These are phyloP conservation scores for Verticillium albo-atrum DNA, from an alignment of 2,329 filamentous ascomycete genomes.

Conservation along the genomic window DNA sequence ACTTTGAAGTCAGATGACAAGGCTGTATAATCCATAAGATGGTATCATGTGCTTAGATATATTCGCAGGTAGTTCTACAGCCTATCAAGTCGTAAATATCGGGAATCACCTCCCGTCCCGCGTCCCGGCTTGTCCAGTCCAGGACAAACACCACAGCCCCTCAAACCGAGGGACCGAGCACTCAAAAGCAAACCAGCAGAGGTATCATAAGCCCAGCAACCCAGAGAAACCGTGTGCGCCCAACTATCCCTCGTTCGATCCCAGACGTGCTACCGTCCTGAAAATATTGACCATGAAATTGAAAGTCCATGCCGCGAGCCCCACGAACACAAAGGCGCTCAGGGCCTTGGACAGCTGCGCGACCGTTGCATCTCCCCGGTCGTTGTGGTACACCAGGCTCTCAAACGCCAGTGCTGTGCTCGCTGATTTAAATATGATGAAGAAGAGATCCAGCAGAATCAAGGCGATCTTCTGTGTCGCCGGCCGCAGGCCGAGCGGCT, in stretches of 20 bases:
- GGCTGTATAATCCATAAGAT: no score
- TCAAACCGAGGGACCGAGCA: neutral
- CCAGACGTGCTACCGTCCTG: constrained; percentile 59
- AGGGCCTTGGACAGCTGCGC: constrained; percentile 63
- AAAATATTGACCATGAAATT: constrained; percentile 87
- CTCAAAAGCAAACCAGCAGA: neutral
- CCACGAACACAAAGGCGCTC: constrained; percentile 73
- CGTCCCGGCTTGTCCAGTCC: neutral
- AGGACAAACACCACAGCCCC: neutral
- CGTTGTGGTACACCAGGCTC: constrained; percentile 60
- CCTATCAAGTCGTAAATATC: no score
- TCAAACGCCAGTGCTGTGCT: constrained; percentile 89
- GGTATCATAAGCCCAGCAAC: neutral
- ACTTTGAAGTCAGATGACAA: no score
- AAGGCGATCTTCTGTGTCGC: constrained; percentile 83
- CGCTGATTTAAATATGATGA: constrained; percentile 95
- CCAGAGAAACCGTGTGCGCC: neutral
- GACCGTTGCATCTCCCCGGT: constrained; percentile 21
- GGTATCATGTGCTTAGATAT: no score
- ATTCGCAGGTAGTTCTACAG: no score
- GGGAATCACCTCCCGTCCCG: no score
- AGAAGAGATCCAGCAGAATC: constrained; percentile 87
- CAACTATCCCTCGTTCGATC: constrained; percentile 40
- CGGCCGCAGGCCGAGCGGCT: constrained; percentile 81
- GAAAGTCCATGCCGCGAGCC: constrained; percentile 81